Conservation (phyloP, 1,139 yeast genomes). For the Kodamaea anthophila region DNA sequence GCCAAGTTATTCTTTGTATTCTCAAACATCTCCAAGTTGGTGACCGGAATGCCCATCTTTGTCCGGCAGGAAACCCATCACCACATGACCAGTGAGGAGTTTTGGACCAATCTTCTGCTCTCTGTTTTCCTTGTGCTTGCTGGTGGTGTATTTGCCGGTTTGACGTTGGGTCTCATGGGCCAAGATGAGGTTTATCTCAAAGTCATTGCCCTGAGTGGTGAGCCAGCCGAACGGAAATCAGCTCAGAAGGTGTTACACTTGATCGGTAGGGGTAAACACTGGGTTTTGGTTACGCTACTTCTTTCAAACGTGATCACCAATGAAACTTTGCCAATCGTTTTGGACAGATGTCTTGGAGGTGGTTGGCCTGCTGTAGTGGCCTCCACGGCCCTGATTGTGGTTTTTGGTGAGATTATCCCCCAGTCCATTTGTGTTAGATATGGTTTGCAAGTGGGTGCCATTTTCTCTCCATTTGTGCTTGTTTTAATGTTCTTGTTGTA, state of each 20-base stretch:
- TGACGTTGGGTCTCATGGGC: constrained; percentile 94
- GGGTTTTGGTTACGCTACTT: constrained; percentile 91
- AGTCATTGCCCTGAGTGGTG: constrained; percentile 60
- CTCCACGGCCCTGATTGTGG: constrained; percentile 86
- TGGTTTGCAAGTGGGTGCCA: constrained; percentile 87
- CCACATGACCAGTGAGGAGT: constrained; percentile 34
- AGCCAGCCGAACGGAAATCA: constrained; percentile 53
- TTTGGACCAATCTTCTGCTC: constrained; percentile 49
- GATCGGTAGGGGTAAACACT: constrained; percentile 83
- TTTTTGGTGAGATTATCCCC: constrained; percentile 95
- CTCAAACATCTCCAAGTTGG: constrained; percentile 22
- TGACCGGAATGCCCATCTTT: constrained; percentile 13
- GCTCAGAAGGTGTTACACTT: constrained; percentile 72
- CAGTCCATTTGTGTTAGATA: constrained; percentile 89
- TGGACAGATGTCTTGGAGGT: constrained; percentile 90
- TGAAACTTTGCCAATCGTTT: constrained; percentile 89
- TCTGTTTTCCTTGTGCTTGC: constrained; percentile 69
- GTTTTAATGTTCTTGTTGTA: constrained; percentile 82
- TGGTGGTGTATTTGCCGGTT: constrained; percentile 96
- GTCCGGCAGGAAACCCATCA: constrained; percentile 5
- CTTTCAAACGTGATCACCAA: constrained; percentile 88
- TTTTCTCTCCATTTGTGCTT: constrained; percentile 83
- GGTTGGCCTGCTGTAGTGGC: constrained; percentile 97
- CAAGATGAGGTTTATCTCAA: constrained; percentile 89
- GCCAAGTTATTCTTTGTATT: constrained; percentile 16